Evolutionary conservation across 2,329 filamentous ascomycete genomes (phyloP), one percentile per base, ranked within the genome.

Genomic region (Fusarium kyushuense): DNA sequence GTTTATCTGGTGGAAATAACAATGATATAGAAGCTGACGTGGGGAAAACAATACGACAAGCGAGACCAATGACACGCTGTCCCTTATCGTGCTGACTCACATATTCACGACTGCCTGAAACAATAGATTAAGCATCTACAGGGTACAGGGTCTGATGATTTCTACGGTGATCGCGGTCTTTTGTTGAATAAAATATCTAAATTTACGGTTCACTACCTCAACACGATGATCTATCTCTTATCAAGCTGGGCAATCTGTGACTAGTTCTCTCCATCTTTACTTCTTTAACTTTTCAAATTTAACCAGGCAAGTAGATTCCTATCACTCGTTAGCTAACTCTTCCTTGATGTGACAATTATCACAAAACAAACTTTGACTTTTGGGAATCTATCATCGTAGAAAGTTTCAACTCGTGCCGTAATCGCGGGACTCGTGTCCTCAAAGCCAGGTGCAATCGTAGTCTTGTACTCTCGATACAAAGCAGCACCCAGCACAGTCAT

Each of bases 331-430:
- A 47, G 19, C 23, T 12, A 10, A 9, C 4, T 0, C 0, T 3
- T 4, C 12, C 2, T 36, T 11, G 6, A 2, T 3, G 3, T 4
- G 5, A 0, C 2, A 5, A 8, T 12, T 9, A 27, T 3, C 3
- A 14, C 6, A 38, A 38, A 0, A 35, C 63, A 7, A 17, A 68
- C 70, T 47, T 69, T 51, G 8, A 71, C 55, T 5, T 45, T 53
- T 1, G 60, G 42, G 9, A 73, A 69, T 1, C 58, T 57, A 1
- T 73, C 66, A 42, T 73, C 71, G 1, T 63, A 73, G 29, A 73
- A 73, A 8, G 67, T 61, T 23, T 73, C 71, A 11, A 73, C 68
- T 0, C 71, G 59, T 13, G 65, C 65, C 3, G 71, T 73, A 8
- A 73, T 73, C 1, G 63, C 71, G 0, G 71, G 71, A 3, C 55